These are phyloP conservation scores for Hypoxylon lenormandii DNA, from an alignment of 495 filamentous ascomycete species.

Conservation along the genomic window DNA sequence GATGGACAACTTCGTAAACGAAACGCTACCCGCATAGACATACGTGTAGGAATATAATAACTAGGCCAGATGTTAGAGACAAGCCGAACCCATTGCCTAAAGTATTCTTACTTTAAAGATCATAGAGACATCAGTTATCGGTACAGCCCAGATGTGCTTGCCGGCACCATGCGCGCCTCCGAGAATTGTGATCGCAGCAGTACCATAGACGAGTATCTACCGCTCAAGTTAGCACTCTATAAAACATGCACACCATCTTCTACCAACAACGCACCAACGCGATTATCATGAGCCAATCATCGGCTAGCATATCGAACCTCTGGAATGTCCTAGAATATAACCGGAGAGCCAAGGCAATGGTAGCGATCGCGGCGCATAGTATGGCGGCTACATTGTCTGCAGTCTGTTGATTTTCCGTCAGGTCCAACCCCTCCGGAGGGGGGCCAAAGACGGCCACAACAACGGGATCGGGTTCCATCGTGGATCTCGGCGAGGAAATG, in stretches of 20 bases:
- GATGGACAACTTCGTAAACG: conserved; percentile 55
- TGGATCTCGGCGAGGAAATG: conserved; percentile 5
- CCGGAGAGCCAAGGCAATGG: conserved; percentile 51
- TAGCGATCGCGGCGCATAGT: conserved; percentile 45
- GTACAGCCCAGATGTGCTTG: conserved; percentile 50
- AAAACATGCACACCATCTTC: conserved; percentile 8
- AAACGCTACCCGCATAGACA: conserved; percentile 52
- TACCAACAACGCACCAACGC: conserved; percentile 46
- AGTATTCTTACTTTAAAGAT: conserved; percentile 24
- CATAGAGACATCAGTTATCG: conserved; percentile 36
- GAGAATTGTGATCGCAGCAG: conserved; percentile 41
- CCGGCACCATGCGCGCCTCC: conserved; percentile 48
- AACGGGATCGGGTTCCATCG: conserved; percentile 35
- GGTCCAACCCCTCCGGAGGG: conserved; percentile 41
- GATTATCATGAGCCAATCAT: conserved; percentile 54
- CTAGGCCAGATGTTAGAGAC: conserved; percentile 22
- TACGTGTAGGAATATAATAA: conserved; percentile 53
- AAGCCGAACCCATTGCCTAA: neutral
- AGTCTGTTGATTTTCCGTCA: conserved; percentile 47
- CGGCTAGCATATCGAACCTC: conserved; percentile 47
- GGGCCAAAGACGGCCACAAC: conserved; percentile 46
- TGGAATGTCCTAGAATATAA: conserved; percentile 49
- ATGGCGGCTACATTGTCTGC: conserved; percentile 42
- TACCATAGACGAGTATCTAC: conserved; percentile 46
- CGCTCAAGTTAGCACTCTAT: conserved; percentile 7